Evolutionary conservation across 1,284 basidiomycete species (phyloP).

Genomic region (Cystobasidiaceae sp.): DNA sequence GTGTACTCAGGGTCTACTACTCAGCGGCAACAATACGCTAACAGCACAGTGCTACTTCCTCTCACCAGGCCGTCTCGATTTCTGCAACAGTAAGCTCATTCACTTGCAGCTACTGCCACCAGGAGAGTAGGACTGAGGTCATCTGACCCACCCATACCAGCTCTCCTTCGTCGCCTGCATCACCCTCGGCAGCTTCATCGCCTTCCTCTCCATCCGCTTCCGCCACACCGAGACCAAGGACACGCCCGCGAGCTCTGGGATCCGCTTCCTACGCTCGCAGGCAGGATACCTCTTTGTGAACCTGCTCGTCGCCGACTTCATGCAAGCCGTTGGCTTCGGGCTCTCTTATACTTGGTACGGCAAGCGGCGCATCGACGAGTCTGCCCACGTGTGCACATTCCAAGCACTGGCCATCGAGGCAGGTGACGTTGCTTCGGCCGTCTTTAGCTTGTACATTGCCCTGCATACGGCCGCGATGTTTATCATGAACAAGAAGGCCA

Average conservation of each 20-base stretch:
- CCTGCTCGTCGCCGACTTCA: slow-evolving; percentile 28
- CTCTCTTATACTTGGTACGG: no score
- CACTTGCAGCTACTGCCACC: not conserved
- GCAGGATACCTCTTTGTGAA: slow-evolving; percentile 27
- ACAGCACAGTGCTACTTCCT: not conserved
- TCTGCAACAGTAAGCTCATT: not conserved
- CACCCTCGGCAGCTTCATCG: slow-evolving; percentile 20
- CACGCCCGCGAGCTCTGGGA: not conserved
- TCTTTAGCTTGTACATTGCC: slow-evolving; percentile 28
- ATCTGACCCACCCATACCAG: not conserved
- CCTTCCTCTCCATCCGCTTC: not conserved
- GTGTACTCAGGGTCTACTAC: no score
- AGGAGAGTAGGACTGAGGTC: no score
- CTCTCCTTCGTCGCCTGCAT: slow-evolving; percentile 18
- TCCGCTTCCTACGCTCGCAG: slow-evolving; percentile 30
- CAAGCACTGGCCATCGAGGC: slow-evolving; percentile 29
- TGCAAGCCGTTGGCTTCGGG: slow-evolving; percentile 32
- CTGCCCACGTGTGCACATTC: slow-evolving; percentile 15
- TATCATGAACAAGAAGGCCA: not conserved
- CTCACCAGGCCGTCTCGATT: not conserved
- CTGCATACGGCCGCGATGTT: slow-evolving; percentile 19
- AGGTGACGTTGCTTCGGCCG: slow-evolving; percentile 30
- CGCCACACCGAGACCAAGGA: not conserved
- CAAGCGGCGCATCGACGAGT: no score
- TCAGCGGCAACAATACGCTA: no score